Conservation (phyloP, 768 basidiomycete genomes). For the Pleurotus salmoneostramineus region DNA sequence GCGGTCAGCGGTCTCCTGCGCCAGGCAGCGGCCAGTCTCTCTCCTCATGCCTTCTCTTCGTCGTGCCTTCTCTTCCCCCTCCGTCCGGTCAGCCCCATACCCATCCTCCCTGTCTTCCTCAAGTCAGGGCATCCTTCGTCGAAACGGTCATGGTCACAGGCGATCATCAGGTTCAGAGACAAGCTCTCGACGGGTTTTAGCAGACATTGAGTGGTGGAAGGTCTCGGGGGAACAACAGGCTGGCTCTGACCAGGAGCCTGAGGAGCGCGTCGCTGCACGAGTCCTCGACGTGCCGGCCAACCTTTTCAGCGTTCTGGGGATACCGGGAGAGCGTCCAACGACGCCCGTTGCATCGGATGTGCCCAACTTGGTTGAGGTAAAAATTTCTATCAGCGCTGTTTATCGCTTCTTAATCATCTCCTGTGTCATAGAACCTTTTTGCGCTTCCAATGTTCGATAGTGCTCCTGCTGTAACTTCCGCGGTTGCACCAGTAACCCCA, state of each 20-base stretch:
- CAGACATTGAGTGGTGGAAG: slow-evolving; percentile 88
- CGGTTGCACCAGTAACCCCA: slow-evolving; percentile 52
- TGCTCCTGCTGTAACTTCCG: slow-evolving; percentile 48
- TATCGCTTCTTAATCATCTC: slow-evolving; percentile 8
- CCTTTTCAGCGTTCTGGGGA: slow-evolving; percentile 24
- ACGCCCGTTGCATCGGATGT: slow-evolving; percentile 29
- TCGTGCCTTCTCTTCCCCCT: slow-evolving; percentile 67
- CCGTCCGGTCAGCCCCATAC: slow-evolving; percentile 70
- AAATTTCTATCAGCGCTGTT: slow-evolving; percentile 10
- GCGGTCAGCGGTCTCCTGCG: slow-evolving; percentile 36
- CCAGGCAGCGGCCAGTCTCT: slow-evolving; percentile 42
- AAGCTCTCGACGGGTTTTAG: slow-evolving; percentile 63
- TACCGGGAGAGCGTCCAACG: slow-evolving; percentile 33
- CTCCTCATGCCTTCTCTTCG: slow-evolving; percentile 70
- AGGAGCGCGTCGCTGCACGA: slow-evolving; percentile 20
- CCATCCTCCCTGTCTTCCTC: slow-evolving; percentile 35
- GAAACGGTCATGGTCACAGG: slow-evolving; percentile 43
- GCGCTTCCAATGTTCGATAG: slow-evolving; percentile 30
- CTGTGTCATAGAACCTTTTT: too few relatives aligned
- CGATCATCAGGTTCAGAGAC: slow-evolving; percentile 71
- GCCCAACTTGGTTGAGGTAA: slow-evolving; percentile 32
- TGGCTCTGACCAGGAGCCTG: slow-evolving; percentile 36
- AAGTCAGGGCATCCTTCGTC: slow-evolving; percentile 18
- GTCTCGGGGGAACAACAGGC: slow-evolving; percentile 67
- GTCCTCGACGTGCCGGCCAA: slow-evolving; percentile 27